These are phyloP conservation scores for Trichaptum fuscoviolaceum DNA, from an alignment of 768 basidiomycete genomes.

Conservation along the genomic window DNA sequence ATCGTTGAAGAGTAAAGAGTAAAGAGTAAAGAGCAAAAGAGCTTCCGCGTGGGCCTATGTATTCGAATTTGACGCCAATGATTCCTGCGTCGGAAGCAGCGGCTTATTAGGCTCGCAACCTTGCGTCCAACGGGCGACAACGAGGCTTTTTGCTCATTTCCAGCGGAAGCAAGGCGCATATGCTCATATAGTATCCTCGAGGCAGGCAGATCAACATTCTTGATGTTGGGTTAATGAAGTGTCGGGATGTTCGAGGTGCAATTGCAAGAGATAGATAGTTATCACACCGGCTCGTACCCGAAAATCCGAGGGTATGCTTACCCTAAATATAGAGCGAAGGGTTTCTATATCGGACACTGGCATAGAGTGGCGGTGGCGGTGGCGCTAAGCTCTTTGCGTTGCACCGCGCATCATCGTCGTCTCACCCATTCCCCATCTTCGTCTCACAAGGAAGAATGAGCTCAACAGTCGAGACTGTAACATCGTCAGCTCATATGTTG, in stretches of 20 bases:
- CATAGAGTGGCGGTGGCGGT: not conserved
- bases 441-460: not conserved
- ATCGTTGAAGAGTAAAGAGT: too few relatives aligned
- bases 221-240: too few relatives aligned
- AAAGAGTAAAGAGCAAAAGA: not conserved
- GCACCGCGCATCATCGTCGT: not conserved
- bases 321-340: too few relatives aligned
- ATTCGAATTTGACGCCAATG: not conserved
- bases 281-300: too few relatives aligned
- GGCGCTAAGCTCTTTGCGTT: not conserved
- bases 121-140: not conserved
- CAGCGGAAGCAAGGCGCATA: not conserved
- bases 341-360: not conserved
- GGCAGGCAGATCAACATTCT: not conserved
- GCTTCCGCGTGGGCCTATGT: not conserved
- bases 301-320: not conserved
- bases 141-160: too few relatives aligned
- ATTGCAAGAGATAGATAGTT: too few relatives aligned
- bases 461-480: too few relatives aligned
- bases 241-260: too few relatives aligned
- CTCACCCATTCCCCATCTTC: not conserved
- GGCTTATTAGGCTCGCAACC: not conserved
- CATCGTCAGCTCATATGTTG: too few relatives aligned
- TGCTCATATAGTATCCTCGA: not conserved
- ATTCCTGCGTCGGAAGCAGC: not conserved